phyloP scores from a whole-genome alignment of 1,284 basidiomycete genomes.

The Lentinula novae-zelandiae region DNA sequence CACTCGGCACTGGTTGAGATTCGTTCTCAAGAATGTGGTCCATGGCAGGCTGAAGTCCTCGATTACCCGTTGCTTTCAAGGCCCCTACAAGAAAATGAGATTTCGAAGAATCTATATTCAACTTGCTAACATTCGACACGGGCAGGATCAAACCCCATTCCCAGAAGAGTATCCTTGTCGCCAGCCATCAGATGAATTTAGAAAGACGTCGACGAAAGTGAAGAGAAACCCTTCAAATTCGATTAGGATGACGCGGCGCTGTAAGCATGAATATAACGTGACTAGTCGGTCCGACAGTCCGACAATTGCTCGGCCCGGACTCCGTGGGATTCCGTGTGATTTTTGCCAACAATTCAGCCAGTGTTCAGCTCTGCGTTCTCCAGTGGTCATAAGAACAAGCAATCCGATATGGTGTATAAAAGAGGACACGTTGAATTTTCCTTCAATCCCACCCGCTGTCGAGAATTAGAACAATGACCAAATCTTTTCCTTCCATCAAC shows the following conservation, averaged over 20 bases:
- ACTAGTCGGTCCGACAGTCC: too few species aligned
- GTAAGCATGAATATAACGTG: too few species aligned
- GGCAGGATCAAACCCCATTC: slow-evolving; percentile 76
- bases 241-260: background rate
- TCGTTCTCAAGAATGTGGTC: slow-evolving; percentile 82
- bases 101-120: slow-evolving; percentile 10
- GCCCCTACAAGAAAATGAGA: slow-evolving; percentile 58
- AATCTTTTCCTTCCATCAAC: slow-evolving; percentile 21
- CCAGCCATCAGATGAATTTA: slow-evolving; percentile 39
- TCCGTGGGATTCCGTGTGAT: too few species aligned
- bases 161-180: slow-evolving; percentile 75
- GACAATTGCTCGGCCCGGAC: too few species aligned
- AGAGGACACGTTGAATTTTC: background rate
- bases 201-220: background rate
- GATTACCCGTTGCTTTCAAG: slow-evolving; percentile 71
- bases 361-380: background rate
- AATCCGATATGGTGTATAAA: background rate
- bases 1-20: slow-evolving; percentile 68
- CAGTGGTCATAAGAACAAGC: background rate
- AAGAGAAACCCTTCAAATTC: background rate
- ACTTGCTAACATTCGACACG: slow-evolving; percentile 74
- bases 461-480: slow-evolving; percentile 4
- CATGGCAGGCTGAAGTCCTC: slow-evolving; percentile 83
- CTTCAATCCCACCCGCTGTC: background rate
- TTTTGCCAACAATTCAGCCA: too few species aligned